These are phyloP conservation scores for Kandelia obovata DNA, from an alignment of 345 rosid genomes.

Conservation along the genomic window DNA sequence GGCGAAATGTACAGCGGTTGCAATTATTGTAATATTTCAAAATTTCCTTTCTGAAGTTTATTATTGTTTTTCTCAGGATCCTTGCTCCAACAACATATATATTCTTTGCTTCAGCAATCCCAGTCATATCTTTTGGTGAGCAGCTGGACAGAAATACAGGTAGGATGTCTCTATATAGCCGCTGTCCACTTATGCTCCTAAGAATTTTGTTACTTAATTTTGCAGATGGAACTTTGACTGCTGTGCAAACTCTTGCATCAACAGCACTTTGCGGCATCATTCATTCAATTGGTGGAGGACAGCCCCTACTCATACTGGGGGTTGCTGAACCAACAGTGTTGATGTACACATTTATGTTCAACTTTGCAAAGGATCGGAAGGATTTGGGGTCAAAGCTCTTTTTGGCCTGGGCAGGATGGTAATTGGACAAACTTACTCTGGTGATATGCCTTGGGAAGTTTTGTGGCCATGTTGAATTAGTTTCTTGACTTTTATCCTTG, in stretches of 20 bases:
- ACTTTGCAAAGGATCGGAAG: conserved; percentile 68
- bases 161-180: conserved; percentile 8
- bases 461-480: conserved; percentile 6
- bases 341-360: conserved; percentile 95
- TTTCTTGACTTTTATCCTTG: background rate
- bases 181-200: conserved; percentile 9
- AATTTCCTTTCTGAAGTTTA: conserved; percentile 12
- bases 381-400: conserved; percentile 80
- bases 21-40: background rate
- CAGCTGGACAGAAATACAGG: conserved; percentile 90
- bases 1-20: background rate
- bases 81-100: conserved; percentile 95
- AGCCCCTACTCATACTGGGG: conserved; percentile 88
- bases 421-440: conserved; percentile 6
- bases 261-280: conserved; percentile 87
- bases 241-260: conserved; percentile 88
- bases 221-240: conserved; percentile 79
- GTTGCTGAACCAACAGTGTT: conserved; percentile 98
- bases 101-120: conserved; percentile 94
- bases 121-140: conserved; percentile 91
- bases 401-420: conserved; percentile 97
- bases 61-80: conserved; percentile 49
- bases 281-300: conserved; percentile 86
- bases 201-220: conserved; percentile 10
- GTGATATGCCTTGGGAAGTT: conserved; percentile 3